Evolutionary conservation across 73 alveolate species (phyloP), one percentile per base, ranked within the genome.

Genomic region (Tetrahymena thermophila): DNA sequence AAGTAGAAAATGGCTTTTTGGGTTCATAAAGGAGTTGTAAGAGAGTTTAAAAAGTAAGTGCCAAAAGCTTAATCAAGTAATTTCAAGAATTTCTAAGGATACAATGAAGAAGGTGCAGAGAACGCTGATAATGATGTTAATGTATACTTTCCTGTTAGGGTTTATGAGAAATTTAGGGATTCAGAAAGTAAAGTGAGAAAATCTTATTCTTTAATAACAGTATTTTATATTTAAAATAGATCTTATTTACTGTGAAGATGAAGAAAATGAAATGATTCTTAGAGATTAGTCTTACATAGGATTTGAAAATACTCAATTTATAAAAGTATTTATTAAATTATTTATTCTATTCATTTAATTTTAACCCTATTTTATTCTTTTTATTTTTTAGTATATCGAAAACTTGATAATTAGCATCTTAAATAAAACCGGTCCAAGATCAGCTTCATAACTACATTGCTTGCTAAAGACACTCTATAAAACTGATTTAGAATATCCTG

Each of bases 21-120:
- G 97, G 57, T 95, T 23, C 56, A 95, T 34, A 95, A 95, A 89
- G 97, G 97, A 85, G 97, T 95, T 13, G 56, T 95, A 0, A 95
- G 84, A 89, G 97, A 95, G 55, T 43, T 40, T 31, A 89, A 95
- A 57, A 43, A 57, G 10, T 85, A 85, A 85, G 89, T 71, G 0
- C n/a, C 89, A 19, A 71, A 71, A 71, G 7, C 89, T 71, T 40
- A 71, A 25, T 71, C 89, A 28, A 71, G 89, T 71, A 28, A n/a
- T 71, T 71, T 40, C 2, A 71, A 71, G 37, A 31, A n/a, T 19
- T 71, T 28, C 31, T 71, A 71, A 71, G 35, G 37, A 71, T 71
- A 71, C 17, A 71, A 71, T 71, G 89, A 71, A 71, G 89, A 71
- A 13, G 89, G 89, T 8, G 37, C 89, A 28, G 89, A 71, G 11